These are phyloP conservation scores for Axilococcus clingmanii DNA, from an alignment of 139 green algal genomes.

Conservation along the genomic window DNA sequence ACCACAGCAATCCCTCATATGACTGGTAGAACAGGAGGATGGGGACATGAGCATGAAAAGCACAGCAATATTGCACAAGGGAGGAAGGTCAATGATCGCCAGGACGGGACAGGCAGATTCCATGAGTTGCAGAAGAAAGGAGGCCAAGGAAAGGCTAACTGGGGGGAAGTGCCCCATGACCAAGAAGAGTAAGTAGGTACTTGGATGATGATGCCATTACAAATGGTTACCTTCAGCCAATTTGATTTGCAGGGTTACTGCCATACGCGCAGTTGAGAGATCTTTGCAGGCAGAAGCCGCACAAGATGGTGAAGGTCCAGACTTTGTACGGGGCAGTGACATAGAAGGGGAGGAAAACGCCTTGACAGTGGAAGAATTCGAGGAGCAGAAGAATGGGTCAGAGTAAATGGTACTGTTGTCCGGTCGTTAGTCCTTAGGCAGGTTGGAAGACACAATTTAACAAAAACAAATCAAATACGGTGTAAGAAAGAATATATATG, in stretches of 20 bases:
- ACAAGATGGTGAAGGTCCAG: neutral
- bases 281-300: slow-evolving; percentile 3
- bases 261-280: neutral
- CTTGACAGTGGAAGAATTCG: slow-evolving; percentile 4
- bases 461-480: neutral
- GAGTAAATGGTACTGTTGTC: neutral
- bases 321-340: neutral
- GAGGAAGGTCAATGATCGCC: too few species aligned
- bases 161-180: too few species aligned
- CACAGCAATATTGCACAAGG: too few species aligned
- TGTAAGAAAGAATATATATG: too few species aligned
- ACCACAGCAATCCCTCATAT: too few species aligned
- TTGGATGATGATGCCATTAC: neutral
- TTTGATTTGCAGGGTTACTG: neutral
- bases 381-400: neutral
- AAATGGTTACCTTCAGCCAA: neutral
- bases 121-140: too few species aligned
- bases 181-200: too few species aligned
- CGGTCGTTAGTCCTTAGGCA: neutral
- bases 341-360: slow-evolving; percentile 5
- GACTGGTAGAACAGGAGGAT: too few species aligned
- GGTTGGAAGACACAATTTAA: neutral
- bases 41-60: too few species aligned
- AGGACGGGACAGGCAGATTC: too few species aligned
- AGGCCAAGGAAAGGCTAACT: too few species aligned